Base-by-base conservation (phyloP, 441 rosid genomes). In the Gossypium davidsonii region DNA sequence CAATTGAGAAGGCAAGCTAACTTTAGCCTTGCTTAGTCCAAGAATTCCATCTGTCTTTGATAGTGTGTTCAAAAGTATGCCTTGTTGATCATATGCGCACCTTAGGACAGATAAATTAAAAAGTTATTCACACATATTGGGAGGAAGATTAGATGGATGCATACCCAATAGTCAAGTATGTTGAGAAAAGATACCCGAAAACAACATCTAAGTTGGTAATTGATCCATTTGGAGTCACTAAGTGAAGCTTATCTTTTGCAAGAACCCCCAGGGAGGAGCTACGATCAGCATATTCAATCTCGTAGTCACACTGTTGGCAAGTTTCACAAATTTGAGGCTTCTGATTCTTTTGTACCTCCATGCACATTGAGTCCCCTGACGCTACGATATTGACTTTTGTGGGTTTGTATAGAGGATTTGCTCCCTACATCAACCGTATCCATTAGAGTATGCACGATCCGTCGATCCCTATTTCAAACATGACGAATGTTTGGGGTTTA, bases 21-120 rank as follows among this genome's bases (percentile, higher is more conserved):
- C 83, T 83, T 86, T 87, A 62, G 95, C 90, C 76, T 86, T 88
- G 83, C 92, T 92, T 74, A 94, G 80, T 70, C 98, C 98, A 7
- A 94, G 90, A 67, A 94, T 90, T 69, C 98, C 98, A 59, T 94
- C 96, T 11, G 97, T 90, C 86, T 83, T 86, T 49, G 81, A 79
- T 76, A 94, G 80, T 72, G 92, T 83, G 74, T 86, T 84, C 51
- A 94, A 83, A 56, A 94, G 87, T 70, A 81, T 65, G 12, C 97
- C 97, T 90, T 87, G 98, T 79, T 94, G 98, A 84, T 94, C 97
- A 83, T 94, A 94, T 63, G 91, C 98, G 66, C 98, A 94, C 85
- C 98, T 94, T 71, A 67, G 20, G 69, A 84, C 46, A 78, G 66
- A 78, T 46, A 2, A 28, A 56, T 15, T 48, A 31, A 77, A 15